Evolutionary conservation across 768 basidiomycete species (phyloP), one percentile per base, ranked within the genome.

Genomic region (Artomyces pyxidatus): DNA sequence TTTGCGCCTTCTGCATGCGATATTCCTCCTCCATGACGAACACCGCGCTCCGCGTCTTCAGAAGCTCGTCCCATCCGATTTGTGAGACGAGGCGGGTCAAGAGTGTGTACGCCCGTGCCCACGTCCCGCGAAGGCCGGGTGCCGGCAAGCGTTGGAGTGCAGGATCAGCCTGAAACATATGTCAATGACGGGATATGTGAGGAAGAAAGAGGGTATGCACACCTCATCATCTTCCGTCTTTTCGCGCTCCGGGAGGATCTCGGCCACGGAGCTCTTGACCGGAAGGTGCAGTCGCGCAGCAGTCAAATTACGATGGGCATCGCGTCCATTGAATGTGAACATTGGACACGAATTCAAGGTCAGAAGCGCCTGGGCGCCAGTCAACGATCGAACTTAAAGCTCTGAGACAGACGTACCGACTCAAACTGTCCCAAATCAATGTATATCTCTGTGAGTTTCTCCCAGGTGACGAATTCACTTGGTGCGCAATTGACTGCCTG

Each of bases 21-120:
- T 99, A 99, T 64, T 99, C 96, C 63, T 99, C 95, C 64, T 98
- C 96, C 96, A 99, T 99, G 35, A 99, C 96, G 66, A 99, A 98
- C 12, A 99, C 96, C 30, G 73, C 69, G 65, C 89, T 92, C 76
- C 96, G 83, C 12, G 89, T 87, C 71, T 93, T 93, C 49, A 99
- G 75, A 3, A 98, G 78, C 70, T 98, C 96, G 68, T 99, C 96
- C 96, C 96, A 99, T 0, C 96, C 96, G 57, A 99, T 93, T 55
- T 91, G 85, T 0, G 87, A 81, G 27, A 97, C 96, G 21, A 99
- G 82, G 1, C 85, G 80, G 12, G 94, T 88, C 21, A 99, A 78
- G 11, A 99, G 78, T 1, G 83, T 73, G 59, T 99, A 99, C 0
- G 96, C 96, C 48, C 91, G 79, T 5, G 93, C 88, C 83, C 95